Evolutionary conservation across 164 flowering plant genomes (phyloP).

Genomic region (Annona squamosa): DNA sequence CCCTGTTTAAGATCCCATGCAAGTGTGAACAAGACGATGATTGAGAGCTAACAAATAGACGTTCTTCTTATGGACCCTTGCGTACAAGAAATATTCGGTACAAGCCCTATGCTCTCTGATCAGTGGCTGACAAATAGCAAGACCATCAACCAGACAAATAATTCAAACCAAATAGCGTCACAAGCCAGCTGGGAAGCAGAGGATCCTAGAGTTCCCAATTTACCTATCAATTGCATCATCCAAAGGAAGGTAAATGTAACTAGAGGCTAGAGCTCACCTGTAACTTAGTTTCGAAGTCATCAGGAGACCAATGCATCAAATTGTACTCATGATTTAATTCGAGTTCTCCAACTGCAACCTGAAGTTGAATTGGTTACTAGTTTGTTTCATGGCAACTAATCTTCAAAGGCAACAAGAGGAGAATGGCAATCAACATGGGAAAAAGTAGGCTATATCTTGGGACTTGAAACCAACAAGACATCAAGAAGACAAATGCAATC

Average conservation of each 20-base stretch:
- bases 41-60: neutral
- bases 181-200: no score
- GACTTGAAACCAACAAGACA: no score
- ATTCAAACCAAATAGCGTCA: no score
- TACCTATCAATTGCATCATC: neutral
- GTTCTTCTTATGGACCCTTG: neutral
- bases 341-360: constrained; percentile 98
- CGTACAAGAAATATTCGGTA: neutral
- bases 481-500: no score
- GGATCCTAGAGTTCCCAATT: neutral
- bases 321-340: constrained; percentile 80
- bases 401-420: no score
- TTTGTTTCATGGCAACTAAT: neutral
- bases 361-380: constrained; percentile 14
- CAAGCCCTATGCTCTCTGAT: neutral
- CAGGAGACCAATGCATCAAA: constrained; percentile 84
- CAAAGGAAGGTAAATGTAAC: neutral
- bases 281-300: constrained; percentile 85
- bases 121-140: neutral
- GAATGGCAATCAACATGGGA: no score
- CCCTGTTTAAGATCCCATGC: neutral
- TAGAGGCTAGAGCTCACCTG: constrained; percentile 38
- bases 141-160: no score
- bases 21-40: neutral
- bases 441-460: no score